Conservation (phyloP, 768 basidiomycete genomes). For the Mycena galericulata region DNA sequence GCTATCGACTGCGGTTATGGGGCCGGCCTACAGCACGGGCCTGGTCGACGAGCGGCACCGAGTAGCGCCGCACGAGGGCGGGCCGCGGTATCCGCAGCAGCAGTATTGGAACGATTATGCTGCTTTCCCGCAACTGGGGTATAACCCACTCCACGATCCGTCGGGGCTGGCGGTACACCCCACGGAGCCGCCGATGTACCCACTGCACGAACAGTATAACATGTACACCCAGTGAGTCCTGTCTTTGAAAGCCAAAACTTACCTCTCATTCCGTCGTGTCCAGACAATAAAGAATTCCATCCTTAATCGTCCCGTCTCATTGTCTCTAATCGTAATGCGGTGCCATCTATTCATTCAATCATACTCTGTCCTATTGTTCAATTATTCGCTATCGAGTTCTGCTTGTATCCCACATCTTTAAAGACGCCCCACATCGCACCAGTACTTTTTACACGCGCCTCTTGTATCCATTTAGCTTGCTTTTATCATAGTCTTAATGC, state of each 20-base stretch:
- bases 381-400: slow-evolving; percentile 14
- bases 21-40: slow-evolving; percentile 82
- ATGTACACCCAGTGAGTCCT: slow-evolving; percentile 24
- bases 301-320: neutral
- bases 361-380: neutral
- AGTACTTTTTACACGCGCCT: slow-evolving; percentile 8
- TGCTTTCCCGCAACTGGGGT: slow-evolving; percentile 52
- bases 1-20: slow-evolving; percentile 78
- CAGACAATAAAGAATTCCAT: too few species aligned
- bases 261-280: too few species aligned
- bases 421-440: neutral
- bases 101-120: slow-evolving; percentile 71
- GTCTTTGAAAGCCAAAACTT: too few species aligned
- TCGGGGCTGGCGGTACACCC: slow-evolving; percentile 9
- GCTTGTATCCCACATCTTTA: slow-evolving; percentile 7
- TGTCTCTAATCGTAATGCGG: neutral
- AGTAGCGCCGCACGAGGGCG: neutral
- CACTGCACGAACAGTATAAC: slow-evolving; percentile 24
- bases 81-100: slow-evolving; percentile 24
- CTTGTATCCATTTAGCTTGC: slow-evolving; percentile 20
- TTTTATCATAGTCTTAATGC: neutral
- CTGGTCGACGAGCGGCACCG: slow-evolving; percentile 62
- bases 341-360: too few species aligned
- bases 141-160: slow-evolving; percentile 18
- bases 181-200: slow-evolving; percentile 23